A percentile compares a stretch with the other conserved stretches of the same genome.
phyloP scores from a whole-genome alignment of 2,329 filamentous ascomycete genomes.

The Alternaria gansuensis region DNA sequence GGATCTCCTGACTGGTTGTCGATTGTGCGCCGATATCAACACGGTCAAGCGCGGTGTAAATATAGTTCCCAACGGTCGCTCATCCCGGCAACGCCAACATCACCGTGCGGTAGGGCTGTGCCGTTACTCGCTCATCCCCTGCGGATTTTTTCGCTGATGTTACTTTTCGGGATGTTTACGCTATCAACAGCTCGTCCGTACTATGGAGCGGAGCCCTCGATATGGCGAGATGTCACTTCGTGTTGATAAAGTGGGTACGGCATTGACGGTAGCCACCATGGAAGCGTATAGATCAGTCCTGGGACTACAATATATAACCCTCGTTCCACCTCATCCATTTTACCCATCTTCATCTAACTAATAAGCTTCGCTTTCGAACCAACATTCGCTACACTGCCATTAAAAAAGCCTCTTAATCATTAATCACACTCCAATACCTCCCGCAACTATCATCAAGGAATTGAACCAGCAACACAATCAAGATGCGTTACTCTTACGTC shows the following conservation, averaged over 20 bases:
- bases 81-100: slow-evolving; percentile 27
- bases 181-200: slow-evolving; percentile 45
- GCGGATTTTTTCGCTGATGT: slow-evolving; percentile 27
- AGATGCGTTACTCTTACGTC: slow-evolving; percentile 47
- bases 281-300: slow-evolving; percentile 32
- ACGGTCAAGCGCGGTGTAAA: slow-evolving; percentile 19
- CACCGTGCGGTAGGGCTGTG: slow-evolving; percentile 35
- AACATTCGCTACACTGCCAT: slow-evolving; percentile 46
- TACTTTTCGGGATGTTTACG: slow-evolving; percentile 31
- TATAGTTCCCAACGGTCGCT: slow-evolving; percentile 21
- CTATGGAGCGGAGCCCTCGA: slow-evolving; percentile 22
- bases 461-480: slow-evolving; percentile 25
- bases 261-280: slow-evolving; percentile 38
- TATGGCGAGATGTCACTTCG: slow-evolving; percentile 41
- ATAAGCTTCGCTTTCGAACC: slow-evolving; percentile 46
- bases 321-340: slow-evolving; percentile 21
- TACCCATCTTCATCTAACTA: slow-evolving; percentile 38
- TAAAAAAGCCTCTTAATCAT: slow-evolving; percentile 36
- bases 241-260: slow-evolving; percentile 38
- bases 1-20: neutral
- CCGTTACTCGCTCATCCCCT: slow-evolving; percentile 20
- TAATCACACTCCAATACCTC: slow-evolving; percentile 31
- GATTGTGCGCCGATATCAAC: slow-evolving; percentile 12
- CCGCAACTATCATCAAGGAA: slow-evolving; percentile 8
- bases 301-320: slow-evolving; percentile 41